These are phyloP conservation scores for Aspergillus quadrilineatus DNA, from an alignment of 2,329 filamentous ascomycete genomes.

Conservation along the genomic window DNA sequence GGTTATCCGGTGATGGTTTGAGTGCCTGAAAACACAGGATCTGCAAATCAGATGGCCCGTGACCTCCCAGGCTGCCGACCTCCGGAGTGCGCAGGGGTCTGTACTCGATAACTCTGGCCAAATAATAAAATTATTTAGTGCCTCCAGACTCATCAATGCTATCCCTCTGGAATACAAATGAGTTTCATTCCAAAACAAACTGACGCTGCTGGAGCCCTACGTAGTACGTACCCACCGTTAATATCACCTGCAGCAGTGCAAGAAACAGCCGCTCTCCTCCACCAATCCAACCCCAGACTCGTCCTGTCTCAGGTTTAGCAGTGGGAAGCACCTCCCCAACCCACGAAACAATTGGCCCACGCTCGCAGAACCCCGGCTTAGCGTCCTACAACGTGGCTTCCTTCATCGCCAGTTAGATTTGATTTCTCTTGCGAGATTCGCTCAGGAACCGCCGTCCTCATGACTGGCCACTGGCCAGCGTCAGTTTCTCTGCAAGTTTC, in stretches of 20 bases:
- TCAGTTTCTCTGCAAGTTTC: neutral
- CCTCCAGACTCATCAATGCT: neutral
- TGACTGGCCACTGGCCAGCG: slow-evolving; percentile 11
- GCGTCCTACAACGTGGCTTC: slow-evolving; percentile 26
- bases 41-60: neutral
- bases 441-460: slow-evolving; percentile 18
- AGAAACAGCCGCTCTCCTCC: slow-evolving; percentile 19
- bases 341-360: slow-evolving; percentile 11
- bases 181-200: neutral
- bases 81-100: neutral
- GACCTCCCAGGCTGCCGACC: neutral
- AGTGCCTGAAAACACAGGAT: slow-evolving; percentile 15
- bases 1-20: neutral
- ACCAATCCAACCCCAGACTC: slow-evolving; percentile 16
- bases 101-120: neutral
- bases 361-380: slow-evolving; percentile 14
- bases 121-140: neutral
- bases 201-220: neutral
- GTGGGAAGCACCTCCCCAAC: neutral
- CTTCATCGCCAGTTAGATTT: slow-evolving; percentile 19
- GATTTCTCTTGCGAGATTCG: slow-evolving; percentile 18
- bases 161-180: neutral
- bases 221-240: slow-evolving; percentile 6
- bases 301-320: neutral
- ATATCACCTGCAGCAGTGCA: slow-evolving; percentile 14